These are phyloP conservation scores for Thielaviopsis euricoi DNA, from an alignment of 2,329 filamentous ascomycete genomes.

Conservation along the genomic window DNA sequence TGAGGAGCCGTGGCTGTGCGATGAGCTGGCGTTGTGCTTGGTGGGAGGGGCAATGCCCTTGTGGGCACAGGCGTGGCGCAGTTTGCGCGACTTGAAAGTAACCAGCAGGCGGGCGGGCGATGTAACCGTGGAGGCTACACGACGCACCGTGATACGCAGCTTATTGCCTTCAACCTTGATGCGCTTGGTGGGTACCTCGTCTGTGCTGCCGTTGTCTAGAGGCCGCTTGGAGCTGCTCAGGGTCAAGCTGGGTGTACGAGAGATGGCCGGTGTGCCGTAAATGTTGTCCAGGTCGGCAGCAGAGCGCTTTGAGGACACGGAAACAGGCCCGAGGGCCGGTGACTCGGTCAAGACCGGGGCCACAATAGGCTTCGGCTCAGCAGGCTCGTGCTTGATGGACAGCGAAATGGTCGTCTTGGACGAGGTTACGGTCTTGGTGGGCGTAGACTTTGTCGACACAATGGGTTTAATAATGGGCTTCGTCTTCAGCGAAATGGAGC, in stretches of 20 bases:
- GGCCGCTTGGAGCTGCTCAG: conserved; percentile 6
- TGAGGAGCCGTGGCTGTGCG: conserved; percentile 3
- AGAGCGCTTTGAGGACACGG: not conserved
- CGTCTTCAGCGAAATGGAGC: conserved; percentile 9
- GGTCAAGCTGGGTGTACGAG: not conserved
- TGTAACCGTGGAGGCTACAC: not conserved
- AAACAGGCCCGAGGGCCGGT: not conserved
- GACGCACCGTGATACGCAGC: not conserved
- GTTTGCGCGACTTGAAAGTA: conserved; percentile 7
- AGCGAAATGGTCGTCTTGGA: conserved; percentile 8
- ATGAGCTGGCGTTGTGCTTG: not conserved
- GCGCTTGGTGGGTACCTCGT: conserved; percentile 3
- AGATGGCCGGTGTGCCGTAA: not conserved
- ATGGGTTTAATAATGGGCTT: conserved; percentile 7
- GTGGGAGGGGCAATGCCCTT: conserved; percentile 7
- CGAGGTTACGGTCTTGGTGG: not conserved
- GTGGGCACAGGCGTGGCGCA: conserved; percentile 9
- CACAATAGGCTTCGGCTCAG: not conserved
- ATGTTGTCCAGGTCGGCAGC: conserved; percentile 4
- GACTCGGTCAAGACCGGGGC: not conserved
- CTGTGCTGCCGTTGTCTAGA: not conserved
- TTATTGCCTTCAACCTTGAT: conserved; percentile 7
- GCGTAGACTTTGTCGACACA: not conserved
- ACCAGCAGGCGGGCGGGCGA: conserved; percentile 3
- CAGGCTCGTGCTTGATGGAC: conserved; percentile 10